Percentiles rank a stretch among this genome's conserved stretches.
Conservation (phyloP, 805 yeast genomes). For the Wickerhamiella allomyrinae region DNA sequence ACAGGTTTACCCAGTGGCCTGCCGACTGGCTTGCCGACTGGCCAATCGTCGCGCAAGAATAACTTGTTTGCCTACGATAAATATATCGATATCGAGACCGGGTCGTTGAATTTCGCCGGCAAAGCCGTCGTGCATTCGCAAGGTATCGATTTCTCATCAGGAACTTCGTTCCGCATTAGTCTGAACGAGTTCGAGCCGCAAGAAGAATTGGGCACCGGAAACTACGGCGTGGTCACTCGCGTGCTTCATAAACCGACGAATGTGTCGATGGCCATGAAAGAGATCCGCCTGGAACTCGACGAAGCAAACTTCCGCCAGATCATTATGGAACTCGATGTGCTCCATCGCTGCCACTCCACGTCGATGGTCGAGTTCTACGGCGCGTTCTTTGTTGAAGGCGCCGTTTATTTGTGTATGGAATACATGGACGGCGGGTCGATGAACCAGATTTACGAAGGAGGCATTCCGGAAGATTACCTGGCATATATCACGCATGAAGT, state of each 20-base stretch:
- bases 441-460: constrained; percentile 69
- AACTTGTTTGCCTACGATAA: constrained; percentile 65
- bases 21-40: no score
- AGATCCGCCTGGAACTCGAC: constrained; percentile 82
- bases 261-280: constrained; percentile 93
- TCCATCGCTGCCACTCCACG: constrained; percentile 82
- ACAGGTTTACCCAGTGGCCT: no score
- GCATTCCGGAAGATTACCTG: constrained; percentile 63
- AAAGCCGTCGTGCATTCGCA: constrained; percentile 83
- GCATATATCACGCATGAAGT: constrained; percentile 72
- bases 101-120: constrained; percentile 82
- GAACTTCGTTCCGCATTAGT: constrained; percentile 73
- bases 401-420: constrained; percentile 96
- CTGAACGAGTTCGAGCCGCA: constrained; percentile 57
- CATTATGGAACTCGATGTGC: constrained; percentile 86
- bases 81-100: constrained; percentile 83
- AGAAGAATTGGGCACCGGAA: constrained; percentile 88
- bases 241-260: constrained; percentile 89
- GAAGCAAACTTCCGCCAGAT: constrained; percentile 90
- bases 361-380: constrained; percentile 94
- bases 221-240: constrained; percentile 89
- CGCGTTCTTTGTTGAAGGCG: constrained; percentile 94
- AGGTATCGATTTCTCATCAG: constrained; percentile 83
- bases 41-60: constrained; percentile 5
- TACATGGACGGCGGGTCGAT: constrained; percentile 94